Evolutionary conservation across 2,329 filamentous ascomycete species (phyloP).

Genomic region (Aspergillus oerlinghausenensis): DNA sequence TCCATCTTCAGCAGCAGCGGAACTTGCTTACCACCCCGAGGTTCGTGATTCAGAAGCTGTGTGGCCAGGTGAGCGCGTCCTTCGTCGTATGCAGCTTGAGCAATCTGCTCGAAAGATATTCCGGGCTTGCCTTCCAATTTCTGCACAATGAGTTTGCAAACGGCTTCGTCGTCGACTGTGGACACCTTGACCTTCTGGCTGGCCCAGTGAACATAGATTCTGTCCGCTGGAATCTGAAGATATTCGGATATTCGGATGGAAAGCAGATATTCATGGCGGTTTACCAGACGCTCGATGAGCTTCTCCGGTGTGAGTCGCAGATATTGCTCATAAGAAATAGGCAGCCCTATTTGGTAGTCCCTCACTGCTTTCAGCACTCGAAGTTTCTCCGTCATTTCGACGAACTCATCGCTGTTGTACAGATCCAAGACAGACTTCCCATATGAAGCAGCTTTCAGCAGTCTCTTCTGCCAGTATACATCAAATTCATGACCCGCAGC

Average conservation of each 20-base stretch:
- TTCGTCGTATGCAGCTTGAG: slow-evolving; percentile 88
- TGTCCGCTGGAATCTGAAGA: slow-evolving; percentile 76
- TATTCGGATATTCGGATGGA: slow-evolving; percentile 86
- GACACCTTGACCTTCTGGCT: slow-evolving; percentile 87
- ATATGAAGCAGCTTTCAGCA: slow-evolving; percentile 94
- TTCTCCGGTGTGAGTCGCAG: slow-evolving; percentile 83
- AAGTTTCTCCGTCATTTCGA: slow-evolving; percentile 93
- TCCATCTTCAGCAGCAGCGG: slow-evolving; percentile 91
- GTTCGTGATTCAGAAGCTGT: slow-evolving; percentile 86
- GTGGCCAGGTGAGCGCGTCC: slow-evolving; percentile 85
- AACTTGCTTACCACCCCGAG: slow-evolving; percentile 91
- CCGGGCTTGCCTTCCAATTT: slow-evolving; percentile 82
- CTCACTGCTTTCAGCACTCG: slow-evolving; percentile 89
- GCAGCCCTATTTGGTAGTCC: slow-evolving; percentile 85
- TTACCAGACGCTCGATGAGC: slow-evolving; percentile 79
- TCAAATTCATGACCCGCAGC: slow-evolving; percentile 91
- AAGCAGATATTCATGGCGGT: slow-evolving; percentile 84
- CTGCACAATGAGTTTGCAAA: slow-evolving; percentile 81
- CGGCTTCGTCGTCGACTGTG: slow-evolving; percentile 77
- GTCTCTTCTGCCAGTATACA: slow-evolving; percentile 86
- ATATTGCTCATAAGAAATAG: slow-evolving; percentile 90
- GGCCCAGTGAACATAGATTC: slow-evolving; percentile 96
- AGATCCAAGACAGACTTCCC: slow-evolving; percentile 96
- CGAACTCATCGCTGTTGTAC: slow-evolving; percentile 97
- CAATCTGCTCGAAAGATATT: slow-evolving; percentile 94